Evolutionary conservation across 805 yeast genomes (phyloP).

Genomic region (Naumovozyma baii): DNA sequence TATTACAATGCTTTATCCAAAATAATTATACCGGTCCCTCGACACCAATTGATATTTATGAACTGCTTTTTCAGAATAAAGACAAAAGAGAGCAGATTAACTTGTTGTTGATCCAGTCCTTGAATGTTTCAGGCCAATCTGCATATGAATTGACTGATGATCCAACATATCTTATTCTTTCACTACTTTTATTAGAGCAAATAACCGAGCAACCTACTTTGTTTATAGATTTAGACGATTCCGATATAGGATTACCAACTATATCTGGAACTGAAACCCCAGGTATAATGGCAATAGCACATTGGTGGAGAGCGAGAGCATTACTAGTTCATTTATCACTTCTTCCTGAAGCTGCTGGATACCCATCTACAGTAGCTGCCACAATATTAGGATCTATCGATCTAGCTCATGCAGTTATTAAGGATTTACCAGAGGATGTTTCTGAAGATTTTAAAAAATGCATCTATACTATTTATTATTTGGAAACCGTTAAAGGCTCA

Average conservation of each 20-base stretch:
- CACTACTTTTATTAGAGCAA: slow-evolving; percentile 37
- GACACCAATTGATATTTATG: slow-evolving; percentile 31
- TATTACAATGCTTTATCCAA: slow-evolving; percentile 62
- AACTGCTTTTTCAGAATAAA: slow-evolving; percentile 16
- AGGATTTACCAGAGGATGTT: slow-evolving; percentile 18
- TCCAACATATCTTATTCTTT: slow-evolving; percentile 37
- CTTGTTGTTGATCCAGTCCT: slow-evolving; percentile 24
- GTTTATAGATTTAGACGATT: slow-evolving; percentile 10
- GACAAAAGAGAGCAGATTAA: slow-evolving; percentile 10
- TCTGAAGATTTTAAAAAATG: slow-evolving; percentile 29
- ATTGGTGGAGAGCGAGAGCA: slow-evolving; percentile 74
- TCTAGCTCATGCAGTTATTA: slow-evolving; percentile 20
- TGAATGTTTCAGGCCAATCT: slow-evolving; percentile 56
- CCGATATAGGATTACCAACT: slow-evolving; percentile 12
- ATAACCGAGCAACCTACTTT: slow-evolving; percentile 30
- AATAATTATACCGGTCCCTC: slow-evolving; percentile 79
- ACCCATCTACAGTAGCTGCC: slow-evolving; percentile 30
- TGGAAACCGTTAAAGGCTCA: slow-evolving; percentile 61
- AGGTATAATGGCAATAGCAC: slow-evolving; percentile 38
- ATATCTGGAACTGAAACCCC: slow-evolving; percentile 21
- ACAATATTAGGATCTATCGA: slow-evolving; percentile 26
- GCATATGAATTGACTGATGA: slow-evolving; percentile 54
- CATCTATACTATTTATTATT: slow-evolving; percentile 40
- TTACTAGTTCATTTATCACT: slow-evolving; percentile 54
- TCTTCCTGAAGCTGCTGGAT: slow-evolving; percentile 52